Base-by-base conservation (phyloP, 345 rosid species). In the Gossypium sturtianum region DNA sequence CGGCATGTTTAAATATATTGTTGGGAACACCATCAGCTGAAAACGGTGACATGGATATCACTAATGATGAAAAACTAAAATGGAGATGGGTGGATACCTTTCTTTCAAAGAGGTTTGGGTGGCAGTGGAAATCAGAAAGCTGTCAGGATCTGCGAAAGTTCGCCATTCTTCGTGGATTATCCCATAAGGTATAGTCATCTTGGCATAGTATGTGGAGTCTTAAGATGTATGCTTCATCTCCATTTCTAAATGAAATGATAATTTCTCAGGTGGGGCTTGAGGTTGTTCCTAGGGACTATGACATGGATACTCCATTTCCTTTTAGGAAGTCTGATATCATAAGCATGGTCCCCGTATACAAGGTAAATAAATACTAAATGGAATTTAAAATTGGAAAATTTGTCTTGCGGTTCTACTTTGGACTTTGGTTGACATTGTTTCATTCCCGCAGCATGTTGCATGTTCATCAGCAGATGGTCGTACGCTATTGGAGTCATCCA, bases 391-490 rank as follows among this genome's bases (percentile, higher is more conserved):
- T 20, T 16, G 34, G 20, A 10, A 25, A 20, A 57, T 22, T 16
- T 25, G 68, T 57, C 27, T 63, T 45, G 56, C 19, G 22, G 45
- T 57, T 61, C 22, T 60, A 64, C 67, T 66, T 69, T 77, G 45
- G 76, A 58, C 73, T 70, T 69, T 77, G 65, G 76, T 65, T 60
- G 62, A 60, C 59, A 66, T 22, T 77, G 71, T 62, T 67, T 76
- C 74, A 76, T 82, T 45, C 76, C 74, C 61, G 70, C 89, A 93
- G 98, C 91, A 93, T 60, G 97, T 91, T 69, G 94, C 93, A 66
- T 93, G 98, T 73, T 89, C 99, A 71, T 94, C 99, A 45, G 98
- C 97, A n/a, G 99, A 94, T 87, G 96, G 98, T 11, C 91, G 94
- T 29, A 93, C 90, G 15, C 84, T 95, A 43, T 82, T 95, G 66